phyloP scores from a whole-genome alignment of 176 grass and related monocot species.

The Secale cereale region DNA sequence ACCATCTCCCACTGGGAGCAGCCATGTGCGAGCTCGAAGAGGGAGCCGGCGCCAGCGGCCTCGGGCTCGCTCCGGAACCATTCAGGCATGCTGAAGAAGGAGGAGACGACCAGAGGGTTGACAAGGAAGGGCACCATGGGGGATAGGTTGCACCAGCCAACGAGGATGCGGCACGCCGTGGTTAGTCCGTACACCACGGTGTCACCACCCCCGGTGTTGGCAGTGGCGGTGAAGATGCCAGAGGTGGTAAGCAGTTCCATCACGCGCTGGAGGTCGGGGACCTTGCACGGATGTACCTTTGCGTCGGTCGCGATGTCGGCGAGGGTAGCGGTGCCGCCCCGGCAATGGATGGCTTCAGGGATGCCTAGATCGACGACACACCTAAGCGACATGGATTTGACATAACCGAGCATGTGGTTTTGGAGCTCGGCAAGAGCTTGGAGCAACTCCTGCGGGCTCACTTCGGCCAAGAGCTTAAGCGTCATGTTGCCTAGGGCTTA shows the following conservation, averaged over 20 bases:
- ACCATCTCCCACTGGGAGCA: not conserved
- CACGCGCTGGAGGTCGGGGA: not conserved
- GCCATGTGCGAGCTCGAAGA: conserved; percentile 14
- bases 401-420: conserved; percentile 18
- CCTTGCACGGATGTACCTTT: not conserved
- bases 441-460: not conserved
- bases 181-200: not conserved
- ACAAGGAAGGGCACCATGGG: conserved; percentile 8
- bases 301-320: not conserved
- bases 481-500: not conserved
- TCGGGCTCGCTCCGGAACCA: conserved; percentile 28
- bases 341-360: conserved; percentile 30
- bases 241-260: conserved; percentile 23
- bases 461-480: not conserved
- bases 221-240: conserved; percentile 6
- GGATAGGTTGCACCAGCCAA: not conserved
- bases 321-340: conserved; percentile 13
- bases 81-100: not conserved
- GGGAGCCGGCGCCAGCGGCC: not conserved
- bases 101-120: not conserved
- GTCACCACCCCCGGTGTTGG: not conserved
- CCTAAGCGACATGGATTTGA: conserved; percentile 34
- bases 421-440: not conserved
- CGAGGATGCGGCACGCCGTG: conserved; percentile 22
- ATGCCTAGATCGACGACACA: conserved; percentile 40